Base-by-base conservation (phyloP, 1,139 yeast species). In the Yamadazyma triangularis region DNA sequence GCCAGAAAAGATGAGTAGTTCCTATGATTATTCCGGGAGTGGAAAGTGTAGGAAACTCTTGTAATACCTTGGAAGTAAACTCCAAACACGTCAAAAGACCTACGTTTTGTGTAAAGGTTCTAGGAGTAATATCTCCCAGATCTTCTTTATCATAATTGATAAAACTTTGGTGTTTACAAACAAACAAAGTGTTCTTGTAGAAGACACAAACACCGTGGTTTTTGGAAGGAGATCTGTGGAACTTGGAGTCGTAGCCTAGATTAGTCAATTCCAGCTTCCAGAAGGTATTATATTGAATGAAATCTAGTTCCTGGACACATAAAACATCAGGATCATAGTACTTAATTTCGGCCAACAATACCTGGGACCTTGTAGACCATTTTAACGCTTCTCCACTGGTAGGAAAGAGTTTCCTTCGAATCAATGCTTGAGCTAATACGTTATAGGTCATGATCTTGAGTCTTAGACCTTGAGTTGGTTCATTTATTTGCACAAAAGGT, bases 1-100 rank as follows among this genome's bases (percentile, higher is more conserved):
- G 96, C 97, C 97, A 88, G 47, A 82, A 88, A 39, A 87, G 54
- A 58, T 88, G 96, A 0, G 95, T 82, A 0, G 95, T 87, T 2
- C 94, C 95, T 2, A 88, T 58, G 2, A 83, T 53, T 2, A 88
- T 44, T 1, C 91, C 87, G 23, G 60, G 61, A 29, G 45, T 48
- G 6, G 51, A 56, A 4, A 47, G 38, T 0, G 70, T 73, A 9
- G 20, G 20, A 39, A 56, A 60, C 18, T 55, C 30, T 11, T 53
- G 38, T 10, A 50, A 16, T 3, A 65, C 45, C 2, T 44, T 36
- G 2, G 66, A 61, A 5, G 60, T 59, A 43, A 81, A 73, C 32
- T 71, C 67, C 31, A 86, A 58, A 13, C 77, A 78, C 2, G 76
- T 58, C 28, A 83, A 51, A 36, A 84, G 49, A 0, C 88, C 95